Evolutionary conservation across 1,284 basidiomycete species (phyloP).

Genomic region (Leccinum huronense): DNA sequence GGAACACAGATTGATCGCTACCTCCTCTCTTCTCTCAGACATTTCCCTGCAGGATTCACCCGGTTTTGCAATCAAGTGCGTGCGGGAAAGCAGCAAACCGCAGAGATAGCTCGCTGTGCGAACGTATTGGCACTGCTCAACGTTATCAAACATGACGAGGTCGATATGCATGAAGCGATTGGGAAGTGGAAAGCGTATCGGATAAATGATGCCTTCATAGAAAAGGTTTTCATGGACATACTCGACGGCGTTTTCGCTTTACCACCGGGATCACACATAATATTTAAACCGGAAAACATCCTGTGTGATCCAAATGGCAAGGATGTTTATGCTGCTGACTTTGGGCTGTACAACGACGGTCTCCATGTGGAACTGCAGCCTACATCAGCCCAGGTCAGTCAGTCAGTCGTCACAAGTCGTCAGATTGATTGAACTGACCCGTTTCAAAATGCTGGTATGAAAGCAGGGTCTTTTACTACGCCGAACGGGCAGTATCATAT

Average conservation of each 20-base stretch:
- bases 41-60: background rate
- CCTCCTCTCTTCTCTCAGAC: background rate
- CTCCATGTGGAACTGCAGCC: background rate
- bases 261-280: background rate
- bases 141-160: background rate
- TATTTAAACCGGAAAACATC: background rate
- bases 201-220: background rate
- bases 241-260: background rate
- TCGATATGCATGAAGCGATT: background rate
- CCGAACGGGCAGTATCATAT: conserved; percentile 69
- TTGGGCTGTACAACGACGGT: background rate
- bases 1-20: background rate
- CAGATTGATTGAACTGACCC: conserved; percentile 11
- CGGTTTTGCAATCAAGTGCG: background rate
- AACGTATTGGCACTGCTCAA: background rate
- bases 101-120: background rate
- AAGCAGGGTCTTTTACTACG: conserved; percentile 38
- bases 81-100: background rate
- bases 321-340: background rate
- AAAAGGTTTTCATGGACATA: background rate
- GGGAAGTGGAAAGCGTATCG: background rate
- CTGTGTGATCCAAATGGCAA: background rate
- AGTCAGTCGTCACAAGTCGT: conserved; percentile 23
- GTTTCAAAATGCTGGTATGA: conserved; percentile 52
- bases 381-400: conserved; percentile 52